Evolutionary conservation across 2,329 filamentous ascomycete genomes (phyloP), one percentile per base, ranked within the genome.

Genomic region (Ophiosphaerella narmari): DNA sequence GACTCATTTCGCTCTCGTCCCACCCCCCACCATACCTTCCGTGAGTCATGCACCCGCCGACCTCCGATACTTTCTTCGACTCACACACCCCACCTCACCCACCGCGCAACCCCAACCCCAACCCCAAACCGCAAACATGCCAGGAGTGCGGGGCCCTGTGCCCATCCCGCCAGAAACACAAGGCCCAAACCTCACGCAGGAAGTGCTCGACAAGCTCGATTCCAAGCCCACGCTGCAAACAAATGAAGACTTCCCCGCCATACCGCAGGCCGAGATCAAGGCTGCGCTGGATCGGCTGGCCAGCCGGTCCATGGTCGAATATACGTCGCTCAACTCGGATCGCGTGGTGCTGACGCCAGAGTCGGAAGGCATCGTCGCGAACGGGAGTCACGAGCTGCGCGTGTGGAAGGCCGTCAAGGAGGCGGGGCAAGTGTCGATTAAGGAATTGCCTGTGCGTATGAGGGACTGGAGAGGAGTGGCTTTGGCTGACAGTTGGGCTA

Each of bases 261-360:
- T 79, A 52, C 52, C 65, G 18, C 68, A 79, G 59, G 68, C 70
- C 33, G 76, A 79, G 52, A 78, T 97, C 69, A 97, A 97, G 79
- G 88, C 89, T 57, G 90, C 91, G 26, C 82, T 97, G 57, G 94
- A 97, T 77, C 85, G 91, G 61, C 83, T 99, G 45, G 82, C 81
- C 26, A 94, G 90, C 51, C 85, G 93, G 63, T 87, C 86, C 43
- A 97, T 97, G 91, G 80, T 97, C 57, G 80, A 82, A 59, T 97
- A 96, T 75, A 86, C 95, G 64, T 88, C 89, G 39, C 82, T 91
- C 54, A 91, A 97, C 62, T 81, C 82, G 44, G 90, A 97, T 71
- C 85, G 92, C 67, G 83, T 87, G 12, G 66, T 86, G 32, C 78
- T 97, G 29, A 94, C 95, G 52, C 76, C 83, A 59, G 91, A 93